phyloP scores from a whole-genome alignment of 495 filamentous ascomycete species.

The Monascus purpureus region DNA sequence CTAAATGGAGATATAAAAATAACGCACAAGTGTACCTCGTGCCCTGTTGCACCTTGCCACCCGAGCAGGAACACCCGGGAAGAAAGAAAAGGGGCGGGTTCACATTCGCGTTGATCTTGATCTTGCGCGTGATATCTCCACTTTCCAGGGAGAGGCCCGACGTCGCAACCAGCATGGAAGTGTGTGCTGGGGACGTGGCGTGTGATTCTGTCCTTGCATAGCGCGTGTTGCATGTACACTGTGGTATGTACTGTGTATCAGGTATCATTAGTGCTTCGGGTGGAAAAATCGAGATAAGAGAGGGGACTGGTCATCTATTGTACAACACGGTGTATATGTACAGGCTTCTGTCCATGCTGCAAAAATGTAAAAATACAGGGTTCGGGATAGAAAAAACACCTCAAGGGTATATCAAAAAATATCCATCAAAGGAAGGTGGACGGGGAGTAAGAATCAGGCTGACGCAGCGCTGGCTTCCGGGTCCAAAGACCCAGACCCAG shows the following conservation, averaged over 20 bases:
- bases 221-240: neutral
- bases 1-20: slow-evolving; percentile 27
- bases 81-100: too few species aligned
- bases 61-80: too few species aligned
- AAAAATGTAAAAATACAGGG: neutral
- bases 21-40: slow-evolving; percentile 28
- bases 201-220: slow-evolving; percentile 3
- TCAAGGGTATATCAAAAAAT: slow-evolving; percentile 1
- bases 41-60: neutral
- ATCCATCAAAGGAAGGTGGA: neutral
- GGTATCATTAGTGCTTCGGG: neutral
- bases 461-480: slow-evolving; percentile 9
- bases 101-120: slow-evolving; percentile 27
- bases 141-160: slow-evolving; percentile 3
- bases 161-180: slow-evolving; percentile 12
- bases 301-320: neutral
- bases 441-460: slow-evolving; percentile 4
- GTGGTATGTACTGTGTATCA: too few species aligned
- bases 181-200: slow-evolving; percentile 19
- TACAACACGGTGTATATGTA: slow-evolving; percentile 1
- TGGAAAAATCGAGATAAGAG: neutral
- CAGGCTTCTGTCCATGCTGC: neutral
- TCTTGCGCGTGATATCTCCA: slow-evolving; percentile 28
- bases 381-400: neutral
- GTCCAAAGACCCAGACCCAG: slow-evolving; percentile 2